phyloP scores from a whole-genome alignment of 2,329 filamentous ascomycete species.

The Fonsecaea nubica region DNA sequence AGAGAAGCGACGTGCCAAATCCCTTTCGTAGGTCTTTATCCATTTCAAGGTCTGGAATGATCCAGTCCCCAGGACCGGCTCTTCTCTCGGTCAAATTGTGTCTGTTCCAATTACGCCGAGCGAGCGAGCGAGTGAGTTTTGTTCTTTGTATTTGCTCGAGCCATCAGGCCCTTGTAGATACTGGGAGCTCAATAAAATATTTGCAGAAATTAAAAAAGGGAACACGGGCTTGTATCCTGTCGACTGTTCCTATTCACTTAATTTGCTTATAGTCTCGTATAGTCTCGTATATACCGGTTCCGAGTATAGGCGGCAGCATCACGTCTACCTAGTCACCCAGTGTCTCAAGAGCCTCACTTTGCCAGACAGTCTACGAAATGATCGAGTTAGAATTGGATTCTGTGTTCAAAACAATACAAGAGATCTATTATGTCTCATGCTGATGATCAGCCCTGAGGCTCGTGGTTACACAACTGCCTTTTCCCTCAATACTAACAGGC shows the following conservation, averaged over 20 bases:
- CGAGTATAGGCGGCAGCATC: too few relatives aligned
- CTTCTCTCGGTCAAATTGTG: slow-evolving; percentile 28
- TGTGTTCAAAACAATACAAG: slow-evolving; percentile 1
- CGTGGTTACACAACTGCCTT: slow-evolving; percentile 13
- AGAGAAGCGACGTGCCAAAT: not conserved
- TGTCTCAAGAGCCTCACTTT: too few relatives aligned
- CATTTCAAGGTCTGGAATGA: not conserved
- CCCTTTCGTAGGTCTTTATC: not conserved
- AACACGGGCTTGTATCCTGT: too few relatives aligned
- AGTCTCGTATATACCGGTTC: too few relatives aligned
- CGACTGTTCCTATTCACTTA: too few relatives aligned
- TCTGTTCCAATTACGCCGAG: slow-evolving; percentile 19
- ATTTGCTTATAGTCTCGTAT: too few relatives aligned
- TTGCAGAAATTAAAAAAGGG: too few relatives aligned
- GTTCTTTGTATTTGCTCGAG: too few relatives aligned
- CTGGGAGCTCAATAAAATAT: too few relatives aligned
- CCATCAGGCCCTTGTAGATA: too few relatives aligned
- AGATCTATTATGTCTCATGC: slow-evolving; percentile 20
- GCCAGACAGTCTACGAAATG: not conserved
- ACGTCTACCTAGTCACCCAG: too few relatives aligned
- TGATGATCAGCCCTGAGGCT: not conserved
- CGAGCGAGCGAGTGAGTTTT: slow-evolving; percentile 1
- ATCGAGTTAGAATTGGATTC: not conserved
- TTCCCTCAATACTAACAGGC: not conserved
- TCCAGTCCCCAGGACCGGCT: not conserved